These are phyloP conservation scores for Psilocybe subaeruginosa DNA, from an alignment of 768 basidiomycete genomes.

Conservation along the genomic window DNA sequence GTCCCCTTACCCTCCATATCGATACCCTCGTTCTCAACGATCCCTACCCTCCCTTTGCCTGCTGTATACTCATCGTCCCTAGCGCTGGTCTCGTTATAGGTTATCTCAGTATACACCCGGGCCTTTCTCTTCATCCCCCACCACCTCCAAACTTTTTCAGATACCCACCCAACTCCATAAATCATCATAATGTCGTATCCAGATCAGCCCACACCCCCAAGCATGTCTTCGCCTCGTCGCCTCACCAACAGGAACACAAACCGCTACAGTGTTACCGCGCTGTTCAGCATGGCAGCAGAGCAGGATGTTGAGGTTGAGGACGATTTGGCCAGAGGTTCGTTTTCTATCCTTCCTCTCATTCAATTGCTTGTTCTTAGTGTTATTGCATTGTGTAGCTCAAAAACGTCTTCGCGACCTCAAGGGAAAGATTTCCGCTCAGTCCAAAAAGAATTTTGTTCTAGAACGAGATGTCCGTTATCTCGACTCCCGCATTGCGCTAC, in stretches of 20 bases:
- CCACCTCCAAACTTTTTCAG: conserved; percentile 21
- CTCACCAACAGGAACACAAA: conserved; percentile 94
- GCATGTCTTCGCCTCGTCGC: conserved; percentile 68
- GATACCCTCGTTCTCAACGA: conserved; percentile 39
- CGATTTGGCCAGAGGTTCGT: conserved; percentile 89
- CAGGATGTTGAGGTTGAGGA: conserved; percentile 98
- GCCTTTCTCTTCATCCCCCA: conserved; percentile 20
- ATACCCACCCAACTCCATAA: conserved; percentile 26
- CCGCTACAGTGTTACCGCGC: conserved; percentile 92
- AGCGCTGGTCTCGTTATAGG: conserved; percentile 49
- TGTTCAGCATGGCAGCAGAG: conserved; percentile 98
- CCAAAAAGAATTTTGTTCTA: conserved; percentile 99
- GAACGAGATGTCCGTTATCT: conserved; percentile 99
- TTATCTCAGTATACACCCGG: conserved; percentile 20
- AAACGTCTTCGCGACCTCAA: conserved; percentile 96
- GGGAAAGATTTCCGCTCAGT: conserved; percentile 95
- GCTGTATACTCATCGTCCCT: conserved; percentile 32
- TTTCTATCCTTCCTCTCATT: conserved; percentile 4
- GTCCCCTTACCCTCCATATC: conserved; percentile 24
- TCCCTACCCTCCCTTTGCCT: conserved; percentile 24
- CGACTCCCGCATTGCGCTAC: conserved; percentile 93
- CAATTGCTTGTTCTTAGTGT: neutral
- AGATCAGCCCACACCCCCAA: conserved; percentile 64
- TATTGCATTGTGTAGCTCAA: conserved; percentile 63
- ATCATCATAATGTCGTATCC: conserved; percentile 60